A percentile compares a stretch with the other conserved stretches of the same genome.
Conservation (phyloP, 2,329 filamentous ascomycete genomes). For the Diaporthe amygdali region DNA sequence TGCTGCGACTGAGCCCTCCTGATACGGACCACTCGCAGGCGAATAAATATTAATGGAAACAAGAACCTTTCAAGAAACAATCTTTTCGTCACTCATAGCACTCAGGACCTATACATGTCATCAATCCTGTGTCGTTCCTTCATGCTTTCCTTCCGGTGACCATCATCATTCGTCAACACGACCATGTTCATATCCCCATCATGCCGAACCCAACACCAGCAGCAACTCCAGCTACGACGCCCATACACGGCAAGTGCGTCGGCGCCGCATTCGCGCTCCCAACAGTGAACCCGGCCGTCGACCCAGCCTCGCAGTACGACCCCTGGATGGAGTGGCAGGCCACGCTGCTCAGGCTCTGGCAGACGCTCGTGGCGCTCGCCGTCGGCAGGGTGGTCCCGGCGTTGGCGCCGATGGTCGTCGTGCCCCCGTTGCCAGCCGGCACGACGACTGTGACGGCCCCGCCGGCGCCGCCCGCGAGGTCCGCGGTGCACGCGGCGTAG, state of each 20-base stretch:
- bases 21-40: not conserved
- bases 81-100: not conserved
- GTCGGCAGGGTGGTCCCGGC: slow-evolving; percentile 46
- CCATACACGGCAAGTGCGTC: slow-evolving; percentile 29
- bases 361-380: slow-evolving; percentile 55
- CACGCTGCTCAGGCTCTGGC: slow-evolving; percentile 57
- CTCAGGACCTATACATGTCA: not conserved
- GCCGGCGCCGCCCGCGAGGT: slow-evolving; percentile 45
- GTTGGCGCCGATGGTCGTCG: slow-evolving; percentile 54
- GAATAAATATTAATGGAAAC: not conserved
- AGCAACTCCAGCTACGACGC: slow-evolving; percentile 31
- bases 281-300: slow-evolving; percentile 33
- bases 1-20: not conserved
- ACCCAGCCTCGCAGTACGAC: slow-evolving; percentile 43
- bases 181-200: slow-evolving; percentile 18
- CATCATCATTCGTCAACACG: not conserved
- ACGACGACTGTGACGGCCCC: slow-evolving; percentile 58
- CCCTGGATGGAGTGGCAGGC: slow-evolving; percentile 54
- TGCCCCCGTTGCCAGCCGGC: slow-evolving; percentile 54
- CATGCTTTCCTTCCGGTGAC: not conserved
- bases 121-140: not conserved
- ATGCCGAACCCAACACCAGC: slow-evolving; percentile 27
- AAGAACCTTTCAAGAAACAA: not conserved
- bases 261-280: slow-evolving; percentile 32
- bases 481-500: slow-evolving; percentile 57